Evolutionary conservation across 441 rosid genomes (phyloP), one percentile per base, ranked within the genome.

Genomic region (Adansonia gregorii): DNA sequence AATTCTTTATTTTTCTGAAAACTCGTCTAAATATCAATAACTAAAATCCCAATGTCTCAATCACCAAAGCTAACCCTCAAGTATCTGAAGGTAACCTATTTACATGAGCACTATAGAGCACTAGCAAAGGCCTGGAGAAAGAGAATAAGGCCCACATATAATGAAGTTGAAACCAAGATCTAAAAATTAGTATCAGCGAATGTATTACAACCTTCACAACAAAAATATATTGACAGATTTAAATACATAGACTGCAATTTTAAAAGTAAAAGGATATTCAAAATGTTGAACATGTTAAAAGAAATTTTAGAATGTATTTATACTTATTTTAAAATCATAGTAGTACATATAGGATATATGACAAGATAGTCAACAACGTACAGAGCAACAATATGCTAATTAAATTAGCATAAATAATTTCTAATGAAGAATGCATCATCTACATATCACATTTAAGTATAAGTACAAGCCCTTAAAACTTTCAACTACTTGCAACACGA

Each of bases 401-500:
- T 31, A 27, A 63, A 63, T 12, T 63, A 31, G 17, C 45, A 35
- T 31, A 63, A 63, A 63, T 15, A 63, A 35, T 35, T 35, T 35
- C 39, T 35, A 35, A 35, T 35, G 39, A 35, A 35, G 39, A 35
- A 35, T 35, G 39, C 39, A 35, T 35, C 39, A 35, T 35, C 0
- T 35, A 35, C 39, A 35, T 35, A 35, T 35, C 39, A 35, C 39
- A 35, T 35, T 35, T 3, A 69, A 51, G 49, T 69, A 48, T 22
- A 48, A 69, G 14, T 12, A 51, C 51, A 14, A 49, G 45, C 48
- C 58, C 48, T 71, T 52, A 71, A 69, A 67, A 20, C 24, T 51
- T 70, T 51, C 74, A 70, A 24, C 46, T 52, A 15, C 2, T 24
- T 69, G 73, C 43, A 49, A 69, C 73, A 49, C 49, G 56, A 48